A percentile compares a stretch with the other conserved stretches of the same genome.
These are phyloP conservation scores for Calophaca sinica DNA, from an alignment of 306 rosid species.

Conservation along the genomic window DNA sequence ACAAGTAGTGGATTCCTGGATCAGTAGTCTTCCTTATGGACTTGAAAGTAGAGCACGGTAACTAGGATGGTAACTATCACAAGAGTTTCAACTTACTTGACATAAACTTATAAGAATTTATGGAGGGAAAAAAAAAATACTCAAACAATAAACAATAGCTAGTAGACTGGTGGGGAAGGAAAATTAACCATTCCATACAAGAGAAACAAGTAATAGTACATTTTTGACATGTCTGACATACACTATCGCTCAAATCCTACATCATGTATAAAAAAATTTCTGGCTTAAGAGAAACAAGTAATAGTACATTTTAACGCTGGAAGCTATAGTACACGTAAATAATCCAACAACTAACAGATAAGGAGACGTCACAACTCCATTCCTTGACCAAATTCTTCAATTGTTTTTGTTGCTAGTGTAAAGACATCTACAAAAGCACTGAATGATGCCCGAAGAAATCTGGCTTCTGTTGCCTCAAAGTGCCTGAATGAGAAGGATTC, in stretches of 20 bases:
- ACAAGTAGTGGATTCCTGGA: too few relatives aligned
- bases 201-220: background rate
- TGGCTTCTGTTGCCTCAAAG: slow-evolving; percentile 91
- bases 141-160: background rate
- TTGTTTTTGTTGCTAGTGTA: slow-evolving; percentile 79
- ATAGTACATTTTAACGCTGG: background rate
- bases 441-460: slow-evolving; percentile 92
- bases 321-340: background rate
- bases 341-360: slow-evolving; percentile 13
- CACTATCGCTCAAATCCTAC: background rate
- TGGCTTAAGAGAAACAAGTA: slow-evolving; percentile 1
- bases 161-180: background rate
- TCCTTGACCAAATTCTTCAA: slow-evolving; percentile 85
- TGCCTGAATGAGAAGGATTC: slow-evolving; percentile 58
- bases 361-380: slow-evolving; percentile 55
- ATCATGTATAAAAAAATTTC: slow-evolving; percentile 7
- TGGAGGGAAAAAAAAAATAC: too few relatives aligned
- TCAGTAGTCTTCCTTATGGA: too few relatives aligned
- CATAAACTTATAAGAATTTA: too few relatives aligned
- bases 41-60: too few relatives aligned
- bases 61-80: too few relatives aligned
- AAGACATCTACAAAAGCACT: slow-evolving; percentile 84
- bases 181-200: background rate
- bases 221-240: background rate
- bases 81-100: too few relatives aligned